These are phyloP conservation scores for Saccharomycodes ludwigii DNA, from an alignment of 805 yeast species.

Conservation along the genomic window DNA sequence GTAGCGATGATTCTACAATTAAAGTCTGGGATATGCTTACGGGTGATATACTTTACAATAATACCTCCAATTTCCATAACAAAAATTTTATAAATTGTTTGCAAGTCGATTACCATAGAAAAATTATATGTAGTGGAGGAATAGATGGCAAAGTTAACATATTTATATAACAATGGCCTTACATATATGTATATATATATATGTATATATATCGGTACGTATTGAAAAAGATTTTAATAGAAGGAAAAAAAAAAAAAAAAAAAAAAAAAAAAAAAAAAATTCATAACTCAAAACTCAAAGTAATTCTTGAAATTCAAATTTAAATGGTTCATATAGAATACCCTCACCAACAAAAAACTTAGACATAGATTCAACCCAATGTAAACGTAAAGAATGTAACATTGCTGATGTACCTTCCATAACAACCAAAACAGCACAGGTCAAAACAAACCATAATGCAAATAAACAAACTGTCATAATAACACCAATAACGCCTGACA, in stretches of 20 bases:
- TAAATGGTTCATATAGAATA: conserved; percentile 51
- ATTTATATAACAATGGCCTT: background rate
- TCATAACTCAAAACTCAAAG: too few species aligned
- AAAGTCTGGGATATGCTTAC: conserved; percentile 63
- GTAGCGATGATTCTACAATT: conserved; percentile 69
- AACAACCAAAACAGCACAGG: conserved; percentile 54
- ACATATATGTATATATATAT: background rate
- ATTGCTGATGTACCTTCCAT: conserved; percentile 84
- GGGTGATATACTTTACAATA: too few species aligned
- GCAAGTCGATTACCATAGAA: too few species aligned
- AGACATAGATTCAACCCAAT: conserved; percentile 78
- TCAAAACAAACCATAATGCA: conserved; percentile 65
- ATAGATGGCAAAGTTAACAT: too few species aligned
- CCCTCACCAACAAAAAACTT: conserved; percentile 75
- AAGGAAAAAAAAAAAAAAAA: background rate
- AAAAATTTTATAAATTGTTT: too few species aligned
- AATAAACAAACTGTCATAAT: conserved; percentile 47
- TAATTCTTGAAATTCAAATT: conserved; percentile 24
- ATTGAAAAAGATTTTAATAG: too few species aligned
- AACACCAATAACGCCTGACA: conserved; percentile 42
- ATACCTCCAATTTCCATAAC: too few species aligned
- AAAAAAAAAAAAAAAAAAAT: background rate
- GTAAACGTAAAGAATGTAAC: conserved; percentile 65
- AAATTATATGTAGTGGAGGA: too few species aligned
- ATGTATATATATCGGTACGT: too few species aligned